Conservation (phyloP, 1,284 basidiomycete species). For the Apiotrichum siamense region DNA sequence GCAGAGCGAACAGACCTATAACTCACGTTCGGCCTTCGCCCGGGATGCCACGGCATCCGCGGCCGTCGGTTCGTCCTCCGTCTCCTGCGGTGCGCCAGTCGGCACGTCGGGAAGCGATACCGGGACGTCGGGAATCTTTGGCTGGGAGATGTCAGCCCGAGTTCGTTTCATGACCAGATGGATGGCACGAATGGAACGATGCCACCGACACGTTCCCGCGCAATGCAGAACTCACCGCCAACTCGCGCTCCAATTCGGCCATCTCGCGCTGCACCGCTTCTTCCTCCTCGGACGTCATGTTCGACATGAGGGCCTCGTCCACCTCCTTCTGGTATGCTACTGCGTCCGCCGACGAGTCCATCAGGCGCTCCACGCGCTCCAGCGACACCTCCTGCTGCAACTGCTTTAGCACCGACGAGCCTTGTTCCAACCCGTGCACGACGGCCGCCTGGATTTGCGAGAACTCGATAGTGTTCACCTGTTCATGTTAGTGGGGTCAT, state of each 20-base stretch:
- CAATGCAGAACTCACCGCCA: slow-evolving; percentile 33
- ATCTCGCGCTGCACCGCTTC: slow-evolving; percentile 85
- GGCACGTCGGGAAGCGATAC: slow-evolving; percentile 53
- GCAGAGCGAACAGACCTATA: neutral
- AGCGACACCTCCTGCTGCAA: slow-evolving; percentile 90
- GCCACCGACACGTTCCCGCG: neutral
- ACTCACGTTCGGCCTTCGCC: neutral
- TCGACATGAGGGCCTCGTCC: slow-evolving; percentile 74
- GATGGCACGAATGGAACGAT: too few species aligned
- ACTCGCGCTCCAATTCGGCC: slow-evolving; percentile 59
- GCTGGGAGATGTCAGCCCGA: too few species aligned
- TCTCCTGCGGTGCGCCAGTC: slow-evolving; percentile 46
- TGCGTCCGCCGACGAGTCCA: slow-evolving; percentile 88
- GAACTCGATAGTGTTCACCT: slow-evolving; percentile 96
- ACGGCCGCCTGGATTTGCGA: slow-evolving; percentile 90
- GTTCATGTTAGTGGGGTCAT: too few species aligned
- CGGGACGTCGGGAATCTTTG: slow-evolving; percentile 28
- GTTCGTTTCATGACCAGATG: too few species aligned
- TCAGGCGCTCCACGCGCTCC: slow-evolving; percentile 84
- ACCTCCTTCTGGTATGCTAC: slow-evolving; percentile 93
- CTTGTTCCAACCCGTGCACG: slow-evolving; percentile 84
- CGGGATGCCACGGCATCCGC: neutral
- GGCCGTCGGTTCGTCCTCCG: slow-evolving; percentile 14
- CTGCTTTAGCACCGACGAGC: slow-evolving; percentile 84
- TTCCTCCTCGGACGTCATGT: slow-evolving; percentile 81